Conservation (phyloP, 345 rosid species). For the Sisymbrium irio region DNA sequence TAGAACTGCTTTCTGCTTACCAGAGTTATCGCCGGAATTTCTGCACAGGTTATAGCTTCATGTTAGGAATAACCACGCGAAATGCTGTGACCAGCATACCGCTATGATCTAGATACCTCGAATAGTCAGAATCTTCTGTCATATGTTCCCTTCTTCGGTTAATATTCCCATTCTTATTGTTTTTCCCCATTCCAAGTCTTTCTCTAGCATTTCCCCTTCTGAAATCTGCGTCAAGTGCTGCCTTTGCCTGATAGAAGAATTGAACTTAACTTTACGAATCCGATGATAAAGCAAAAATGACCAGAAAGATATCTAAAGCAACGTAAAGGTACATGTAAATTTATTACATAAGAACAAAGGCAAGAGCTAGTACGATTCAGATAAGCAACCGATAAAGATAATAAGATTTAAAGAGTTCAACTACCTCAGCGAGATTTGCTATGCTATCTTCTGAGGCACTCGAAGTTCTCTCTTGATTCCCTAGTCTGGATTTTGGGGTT, state of each 20-base stretch:
- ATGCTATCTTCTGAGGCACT: conserved; percentile 93
- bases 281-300: neutral
- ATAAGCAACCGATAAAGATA: neutral
- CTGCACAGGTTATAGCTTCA: conserved; percentile 31
- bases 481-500: conserved; percentile 87
- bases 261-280: neutral
- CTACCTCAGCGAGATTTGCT: conserved; percentile 79
- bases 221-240: conserved; percentile 69
- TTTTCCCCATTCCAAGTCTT: conserved; percentile 42
- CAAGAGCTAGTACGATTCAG: neutral
- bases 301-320: neutral
- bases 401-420: neutral
- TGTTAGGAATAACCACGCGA: conserved; percentile 17
- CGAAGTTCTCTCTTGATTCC: conserved; percentile 73
- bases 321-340: neutral
- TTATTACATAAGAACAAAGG: neutral
- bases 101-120: conserved; percentile 51
- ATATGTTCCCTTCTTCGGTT: conserved; percentile 54
- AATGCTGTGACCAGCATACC: neutral
- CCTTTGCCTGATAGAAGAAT: conserved; percentile 61
- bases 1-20: conserved; percentile 46
- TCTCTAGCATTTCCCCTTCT: conserved; percentile 76
- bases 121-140: conserved; percentile 59
- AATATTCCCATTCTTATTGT: conserved; percentile 42
- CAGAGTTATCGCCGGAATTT: conserved; percentile 51